Conservation (phyloP, 148 eudicot genomes). For the Vaccinium corymbosum region DNA sequence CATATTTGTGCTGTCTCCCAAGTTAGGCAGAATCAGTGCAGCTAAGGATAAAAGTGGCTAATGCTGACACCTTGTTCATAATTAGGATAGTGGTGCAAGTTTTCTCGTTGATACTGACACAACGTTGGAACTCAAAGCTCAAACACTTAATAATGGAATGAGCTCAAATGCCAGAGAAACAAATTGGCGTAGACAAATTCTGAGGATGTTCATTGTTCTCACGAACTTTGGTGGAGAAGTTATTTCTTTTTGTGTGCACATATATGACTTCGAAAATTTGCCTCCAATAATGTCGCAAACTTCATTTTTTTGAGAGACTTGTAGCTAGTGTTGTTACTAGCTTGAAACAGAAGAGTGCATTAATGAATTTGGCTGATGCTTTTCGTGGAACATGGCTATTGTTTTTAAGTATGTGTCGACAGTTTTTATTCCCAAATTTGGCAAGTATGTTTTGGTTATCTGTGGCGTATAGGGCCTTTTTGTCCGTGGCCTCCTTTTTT, state of each 20-base stretch:
- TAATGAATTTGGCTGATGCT: not conserved
- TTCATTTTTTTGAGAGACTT: not conserved
- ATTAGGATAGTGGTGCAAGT: not conserved
- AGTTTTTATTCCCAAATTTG: slow-evolving; percentile 8
- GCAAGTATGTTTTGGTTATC: not conserved
- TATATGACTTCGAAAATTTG: not conserved
- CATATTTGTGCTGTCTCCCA: not conserved
- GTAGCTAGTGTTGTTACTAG: not conserved
- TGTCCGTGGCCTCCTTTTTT: too few relatives aligned
- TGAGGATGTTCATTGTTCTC: not conserved
- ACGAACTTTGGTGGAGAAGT: not conserved
- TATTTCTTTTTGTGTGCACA: not conserved
- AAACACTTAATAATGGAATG: not conserved
- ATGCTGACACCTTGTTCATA: not conserved
- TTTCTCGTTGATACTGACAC: not conserved
- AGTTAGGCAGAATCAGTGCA: not conserved
- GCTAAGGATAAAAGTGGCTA: slow-evolving; percentile 6
- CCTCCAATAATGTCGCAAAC: not conserved
- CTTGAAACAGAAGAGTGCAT: not conserved
- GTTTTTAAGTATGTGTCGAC: not conserved
- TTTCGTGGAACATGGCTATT: not conserved
- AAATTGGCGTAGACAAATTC: too few relatives aligned
- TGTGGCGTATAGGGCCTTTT: too few relatives aligned
- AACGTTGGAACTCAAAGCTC: not conserved
- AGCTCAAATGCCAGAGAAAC: not conserved